phyloP scores from a whole-genome alignment of 139 green algal genomes.

The Coelastrella sp. region DNA sequence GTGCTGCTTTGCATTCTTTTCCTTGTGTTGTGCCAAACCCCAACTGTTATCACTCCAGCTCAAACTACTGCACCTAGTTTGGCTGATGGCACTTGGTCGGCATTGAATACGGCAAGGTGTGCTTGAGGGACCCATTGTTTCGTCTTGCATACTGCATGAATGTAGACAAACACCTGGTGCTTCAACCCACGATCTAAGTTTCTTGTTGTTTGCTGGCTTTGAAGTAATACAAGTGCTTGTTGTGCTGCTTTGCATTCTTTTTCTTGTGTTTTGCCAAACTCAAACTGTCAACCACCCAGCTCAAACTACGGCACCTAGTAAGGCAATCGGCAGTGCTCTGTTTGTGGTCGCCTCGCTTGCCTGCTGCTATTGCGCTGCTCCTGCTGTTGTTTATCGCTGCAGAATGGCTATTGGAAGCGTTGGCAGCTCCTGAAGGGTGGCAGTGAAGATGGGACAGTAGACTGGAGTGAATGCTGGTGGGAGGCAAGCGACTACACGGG shows the following conservation, averaged over 20 bases:
- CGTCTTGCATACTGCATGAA: too few species aligned
- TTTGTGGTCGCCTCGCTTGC: too few species aligned
- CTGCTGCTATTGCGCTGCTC: too few species aligned
- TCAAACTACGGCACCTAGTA: slow-evolving; percentile 27
- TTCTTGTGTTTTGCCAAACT: too few species aligned
- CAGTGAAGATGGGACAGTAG: slow-evolving; percentile 43
- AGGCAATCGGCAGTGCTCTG: slow-evolving; percentile 53
- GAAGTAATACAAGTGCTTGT: too few species aligned
- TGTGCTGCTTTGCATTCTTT: too few species aligned
- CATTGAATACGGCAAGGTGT: slow-evolving; percentile 41
- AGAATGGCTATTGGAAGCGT: slow-evolving; percentile 86
- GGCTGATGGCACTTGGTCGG: slow-evolving; percentile 73
- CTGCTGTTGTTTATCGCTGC: neutral
- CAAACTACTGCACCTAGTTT: slow-evolving; percentile 35
- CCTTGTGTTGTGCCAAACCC: too few species aligned
- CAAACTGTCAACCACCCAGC: too few species aligned
- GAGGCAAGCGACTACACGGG: slow-evolving; percentile 84
- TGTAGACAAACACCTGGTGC: too few species aligned
- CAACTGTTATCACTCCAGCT: neutral
- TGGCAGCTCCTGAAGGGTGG: slow-evolving; percentile 74
- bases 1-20: too few species aligned
- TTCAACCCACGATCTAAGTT: neutral
- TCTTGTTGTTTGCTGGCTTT: neutral
- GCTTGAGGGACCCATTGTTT: neutral
- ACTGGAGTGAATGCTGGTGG: slow-evolving; percentile 91